phyloP scores from a whole-genome alignment of 805 yeast genomes.

The Kuraishia hungarica region DNA sequence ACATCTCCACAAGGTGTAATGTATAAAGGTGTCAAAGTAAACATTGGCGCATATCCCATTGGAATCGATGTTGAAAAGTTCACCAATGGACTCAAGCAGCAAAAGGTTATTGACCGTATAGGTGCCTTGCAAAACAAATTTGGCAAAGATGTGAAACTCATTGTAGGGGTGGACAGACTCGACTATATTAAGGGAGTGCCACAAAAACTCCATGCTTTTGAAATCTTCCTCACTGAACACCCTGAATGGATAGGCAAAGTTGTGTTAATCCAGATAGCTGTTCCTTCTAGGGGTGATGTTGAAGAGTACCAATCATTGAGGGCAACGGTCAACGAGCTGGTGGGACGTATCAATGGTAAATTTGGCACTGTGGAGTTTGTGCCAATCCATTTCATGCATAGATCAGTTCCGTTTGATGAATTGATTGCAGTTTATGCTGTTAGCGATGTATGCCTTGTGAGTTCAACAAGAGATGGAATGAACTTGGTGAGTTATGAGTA shows the following conservation, averaged over 20 bases:
- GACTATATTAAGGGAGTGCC: constrained; percentile 99
- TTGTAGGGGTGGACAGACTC: constrained; percentile 93
- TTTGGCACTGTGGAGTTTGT: constrained; percentile 97
- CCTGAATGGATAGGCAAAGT: constrained; percentile 99
- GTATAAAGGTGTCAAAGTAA: constrained; percentile 65
- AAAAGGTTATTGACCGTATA: constrained; percentile 58
- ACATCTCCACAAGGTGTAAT: constrained; percentile 90
- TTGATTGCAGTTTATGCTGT: constrained; percentile 78
- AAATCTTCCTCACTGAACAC: constrained; percentile 81
- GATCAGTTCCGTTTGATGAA: constrained; percentile 84
- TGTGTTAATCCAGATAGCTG: constrained; percentile 92
- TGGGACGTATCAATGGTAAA: constrained; percentile 92
- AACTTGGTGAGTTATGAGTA: constrained; percentile 93
- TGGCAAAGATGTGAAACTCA: constrained; percentile 70
- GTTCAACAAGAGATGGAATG: constrained; percentile 98
- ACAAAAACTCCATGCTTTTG: constrained; percentile 93
- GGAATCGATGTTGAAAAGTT: constrained; percentile 96
- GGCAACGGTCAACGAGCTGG: constrained; percentile 91
- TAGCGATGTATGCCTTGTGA: constrained; percentile 86
- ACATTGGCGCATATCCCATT: constrained; percentile 96
- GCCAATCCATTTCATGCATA: constrained; percentile 95
- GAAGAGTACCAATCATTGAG: constrained; percentile 94
- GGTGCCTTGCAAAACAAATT: constrained; percentile 48
- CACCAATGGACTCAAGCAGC: constrained; percentile 62
- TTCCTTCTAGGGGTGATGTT: constrained; percentile 95